A percentile compares a stretch with the other conserved stretches of the same genome.
phyloP scores from a whole-genome alignment of 129 eudicot genomes.

The Arctium lappa region DNA sequence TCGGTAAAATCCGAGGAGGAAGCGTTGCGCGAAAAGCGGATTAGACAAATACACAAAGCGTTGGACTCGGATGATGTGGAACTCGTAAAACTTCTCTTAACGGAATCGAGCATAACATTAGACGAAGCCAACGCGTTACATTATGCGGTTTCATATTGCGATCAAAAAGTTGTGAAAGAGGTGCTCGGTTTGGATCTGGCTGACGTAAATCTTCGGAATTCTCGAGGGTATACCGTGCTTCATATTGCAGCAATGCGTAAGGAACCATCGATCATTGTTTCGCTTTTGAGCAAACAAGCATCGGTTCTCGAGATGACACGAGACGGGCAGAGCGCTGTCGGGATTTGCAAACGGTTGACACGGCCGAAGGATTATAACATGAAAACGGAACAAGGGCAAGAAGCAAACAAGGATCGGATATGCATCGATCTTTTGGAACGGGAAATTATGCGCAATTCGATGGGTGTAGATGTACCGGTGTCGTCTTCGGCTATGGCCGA shows the following conservation, averaged over 20 bases:
- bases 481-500: constrained; percentile 46
- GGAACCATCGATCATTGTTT: constrained; percentile 58
- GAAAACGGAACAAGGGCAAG: constrained; percentile 57
- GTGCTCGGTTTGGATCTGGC: constrained; percentile 47
- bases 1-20: constrained; percentile 28
- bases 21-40: constrained; percentile 36
- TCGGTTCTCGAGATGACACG: constrained; percentile 39
- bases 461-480: constrained; percentile 38
- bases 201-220: constrained; percentile 54
- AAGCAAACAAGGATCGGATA: constrained; percentile 53
- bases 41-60: constrained; percentile 63
- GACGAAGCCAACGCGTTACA: constrained; percentile 75
- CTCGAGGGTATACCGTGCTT: constrained; percentile 66
- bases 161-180: constrained; percentile 60
- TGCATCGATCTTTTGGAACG: constrained; percentile 80
- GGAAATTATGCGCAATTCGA: constrained; percentile 51
- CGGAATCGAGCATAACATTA: constrained; percentile 53
- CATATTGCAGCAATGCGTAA: constrained; percentile 79
- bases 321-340: constrained; percentile 66
- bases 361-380: constrained; percentile 62
- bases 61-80: constrained; percentile 79
- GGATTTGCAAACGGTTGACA: constrained; percentile 58
- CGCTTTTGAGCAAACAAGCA: constrained; percentile 51
- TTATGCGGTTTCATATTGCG: constrained; percentile 73
- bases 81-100: constrained; percentile 55